A percentile compares a stretch with the other conserved stretches of the same genome.
phyloP scores from a whole-genome alignment of 805 yeast species.

The Wickerhamiella qilinensis region DNA sequence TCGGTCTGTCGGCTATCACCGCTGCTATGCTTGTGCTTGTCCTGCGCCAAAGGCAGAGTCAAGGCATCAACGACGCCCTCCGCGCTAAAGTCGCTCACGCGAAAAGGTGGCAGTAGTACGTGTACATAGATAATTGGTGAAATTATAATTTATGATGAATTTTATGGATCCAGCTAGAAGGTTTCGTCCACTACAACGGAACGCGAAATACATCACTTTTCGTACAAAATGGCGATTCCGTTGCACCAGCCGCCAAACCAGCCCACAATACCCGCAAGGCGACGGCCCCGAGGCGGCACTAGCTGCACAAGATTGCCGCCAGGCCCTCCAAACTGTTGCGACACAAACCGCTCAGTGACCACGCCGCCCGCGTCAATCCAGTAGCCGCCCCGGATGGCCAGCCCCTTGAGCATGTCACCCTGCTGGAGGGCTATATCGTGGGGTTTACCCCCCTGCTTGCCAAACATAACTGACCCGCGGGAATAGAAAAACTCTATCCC shows the following conservation, averaged over 20 bases:
- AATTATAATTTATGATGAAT: no score
- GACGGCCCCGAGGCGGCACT: constrained; percentile 45
- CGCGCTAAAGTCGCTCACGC: constrained; percentile 18
- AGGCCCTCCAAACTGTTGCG: constrained; percentile 45
- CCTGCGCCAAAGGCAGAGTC: constrained; percentile 25
- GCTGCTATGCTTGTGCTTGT: constrained; percentile 45
- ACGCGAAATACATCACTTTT: no score
- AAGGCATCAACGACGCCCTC: constrained; percentile 8
- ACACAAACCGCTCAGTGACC: constrained; percentile 30
- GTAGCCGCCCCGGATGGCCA: constrained; percentile 55
- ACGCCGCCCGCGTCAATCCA: constrained; percentile 87
- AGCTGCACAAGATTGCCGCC: constrained; percentile 50
- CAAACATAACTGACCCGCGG: constrained; percentile 19
- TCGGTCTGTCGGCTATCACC: constrained; percentile 65
- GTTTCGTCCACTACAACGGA: no score
- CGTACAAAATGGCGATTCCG: constrained; percentile 54
- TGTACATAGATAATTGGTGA: neutral
- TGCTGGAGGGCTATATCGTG: constrained; percentile 34
- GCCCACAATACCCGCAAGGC: constrained; percentile 59
- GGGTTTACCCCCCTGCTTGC: constrained; percentile 25
- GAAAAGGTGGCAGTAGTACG: constrained; percentile 12
- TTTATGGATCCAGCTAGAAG: no score
- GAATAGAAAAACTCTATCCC: constrained; percentile 45
- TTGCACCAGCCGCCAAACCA: constrained; percentile 54
- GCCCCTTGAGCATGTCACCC: constrained; percentile 45